Evolutionary conservation across 1,284 basidiomycete species (phyloP), one percentile per base, ranked within the genome.

Genomic region (Ganoderma meredithae): DNA sequence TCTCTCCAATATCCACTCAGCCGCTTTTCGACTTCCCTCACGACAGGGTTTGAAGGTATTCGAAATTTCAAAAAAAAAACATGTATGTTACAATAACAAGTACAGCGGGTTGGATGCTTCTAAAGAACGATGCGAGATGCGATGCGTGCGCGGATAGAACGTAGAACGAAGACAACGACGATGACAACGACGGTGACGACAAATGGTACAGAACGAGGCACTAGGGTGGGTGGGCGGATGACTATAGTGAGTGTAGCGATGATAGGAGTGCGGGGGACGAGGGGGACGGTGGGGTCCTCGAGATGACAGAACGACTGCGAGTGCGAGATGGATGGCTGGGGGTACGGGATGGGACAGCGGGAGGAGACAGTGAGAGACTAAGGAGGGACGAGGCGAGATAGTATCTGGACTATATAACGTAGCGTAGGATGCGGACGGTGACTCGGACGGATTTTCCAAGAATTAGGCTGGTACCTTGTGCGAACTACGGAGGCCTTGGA

Each of bases 51-150:
- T 3, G 27, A 31, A 31, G 27, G 1, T 31, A 31, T 2, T 2
- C 17, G 56, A 13, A 59, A 59, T 8, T 15, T 39, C 10, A 1
- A 31, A 31, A 22, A 41, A 47, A 44, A 19, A 31, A 63, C 33
- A 62, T 44, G 19, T 65, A 61, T 65, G 43, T 55, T 60, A 61
- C 64, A 61, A 60, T 60, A 25, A 60, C 58, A 40, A 60, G 58
- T 60, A 60, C 58, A 60, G 58, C n/a, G 25, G 25, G 52, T 12
- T 59, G 56, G 39, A 12, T 60, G 56, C 36, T 27, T 60, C 58
- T 60, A 60, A 41, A 60, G 39, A 41, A 60, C 63, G 63, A 56
- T 55, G 63, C 55, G 17, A 31, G 62, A 39, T 62, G 43, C n/a
- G 43, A n/a, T 27, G 31, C 44, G 33, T 53, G 44, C 25, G 22